phyloP scores from a whole-genome alignment of 2,329 filamentous ascomycete species.

The Calycina marina region DNA sequence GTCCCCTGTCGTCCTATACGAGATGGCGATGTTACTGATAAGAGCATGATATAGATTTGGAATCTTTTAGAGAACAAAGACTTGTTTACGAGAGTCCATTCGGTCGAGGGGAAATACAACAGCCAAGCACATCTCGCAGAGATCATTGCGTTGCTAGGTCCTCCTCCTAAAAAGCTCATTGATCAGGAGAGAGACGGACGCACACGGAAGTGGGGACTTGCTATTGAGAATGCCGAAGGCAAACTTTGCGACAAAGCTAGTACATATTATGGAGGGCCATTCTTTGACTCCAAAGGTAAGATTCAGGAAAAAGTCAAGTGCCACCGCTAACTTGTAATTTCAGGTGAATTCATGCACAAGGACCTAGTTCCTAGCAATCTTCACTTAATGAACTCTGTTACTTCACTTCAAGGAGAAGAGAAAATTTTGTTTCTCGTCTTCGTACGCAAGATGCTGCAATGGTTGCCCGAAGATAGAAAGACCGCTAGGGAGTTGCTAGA shows the following conservation, averaged over 20 bases:
- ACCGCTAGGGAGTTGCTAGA: constrained; percentile 22
- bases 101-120: constrained; percentile 18
- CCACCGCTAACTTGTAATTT: constrained; percentile 1
- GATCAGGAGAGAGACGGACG: constrained; percentile 18
- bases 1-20: no score
- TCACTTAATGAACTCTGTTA: constrained; percentile 3
- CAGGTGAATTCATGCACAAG: constrained; percentile 2
- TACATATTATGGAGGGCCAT: constrained; percentile 4
- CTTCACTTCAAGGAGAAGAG: constrained; percentile 18
- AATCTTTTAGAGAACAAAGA: constrained; percentile 6
- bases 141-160: constrained; percentile 28
- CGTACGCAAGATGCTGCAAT: constrained; percentile 21
- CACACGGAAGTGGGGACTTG: constrained; percentile 21
- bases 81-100: constrained; percentile 4
- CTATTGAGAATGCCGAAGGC: constrained; percentile 12
- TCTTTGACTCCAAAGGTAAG: constrained; percentile 6
- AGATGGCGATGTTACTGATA: no score
- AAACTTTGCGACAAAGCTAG: constrained; percentile 4
- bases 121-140: constrained; percentile 26
- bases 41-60: constrained; percentile 5
- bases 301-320: neutral
- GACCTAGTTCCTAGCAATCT: constrained; percentile 3
- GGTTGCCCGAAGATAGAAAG: constrained; percentile 21
- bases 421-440: constrained; percentile 22
- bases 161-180: constrained; percentile 24